A percentile compares a stretch with the other conserved stretches of the same genome.
Evolutionary conservation across 805 yeast genomes (phyloP).

Genomic region (Blastobotrys robertii): DNA sequence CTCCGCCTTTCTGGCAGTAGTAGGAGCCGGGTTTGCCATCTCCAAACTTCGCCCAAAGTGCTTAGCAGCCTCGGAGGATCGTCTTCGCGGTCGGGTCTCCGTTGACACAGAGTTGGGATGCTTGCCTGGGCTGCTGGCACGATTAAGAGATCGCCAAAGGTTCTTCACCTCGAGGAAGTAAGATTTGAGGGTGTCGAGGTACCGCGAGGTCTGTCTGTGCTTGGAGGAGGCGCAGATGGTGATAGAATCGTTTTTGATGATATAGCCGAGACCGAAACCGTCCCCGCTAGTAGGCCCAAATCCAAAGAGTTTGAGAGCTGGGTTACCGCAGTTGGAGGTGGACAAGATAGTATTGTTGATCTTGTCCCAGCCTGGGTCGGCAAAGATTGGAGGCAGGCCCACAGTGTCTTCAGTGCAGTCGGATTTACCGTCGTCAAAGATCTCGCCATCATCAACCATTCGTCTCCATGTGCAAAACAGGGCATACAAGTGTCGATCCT

Average conservation of each 20-base stretch:
- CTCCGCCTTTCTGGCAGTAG: slow-evolving; percentile 11
- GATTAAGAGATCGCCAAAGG: slow-evolving; percentile 24
- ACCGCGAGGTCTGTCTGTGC: slow-evolving; percentile 78
- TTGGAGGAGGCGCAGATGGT: slow-evolving; percentile 78
- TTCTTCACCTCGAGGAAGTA: slow-evolving; percentile 50
- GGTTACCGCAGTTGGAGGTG: slow-evolving; percentile 87
- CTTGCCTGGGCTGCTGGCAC: slow-evolving; percentile 4
- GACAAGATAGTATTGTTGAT: slow-evolving; percentile 72
- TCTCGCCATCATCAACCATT: slow-evolving; percentile 20
- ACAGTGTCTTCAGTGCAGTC: slow-evolving; percentile 12
- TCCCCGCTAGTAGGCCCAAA: slow-evolving; percentile 86
- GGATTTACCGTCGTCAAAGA: slow-evolving; percentile 10
- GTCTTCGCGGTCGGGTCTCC: not conserved
- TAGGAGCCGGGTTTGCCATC: slow-evolving; percentile 6
- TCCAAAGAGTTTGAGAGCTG: slow-evolving; percentile 77
- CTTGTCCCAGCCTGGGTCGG: slow-evolving; percentile 82
- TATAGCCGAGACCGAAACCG: slow-evolving; percentile 91
- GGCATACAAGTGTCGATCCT: slow-evolving; percentile 84
- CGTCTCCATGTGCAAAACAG: slow-evolving; percentile 77
- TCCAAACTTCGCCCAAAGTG: slow-evolving; percentile 14
- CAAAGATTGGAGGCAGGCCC: slow-evolving; percentile 61
- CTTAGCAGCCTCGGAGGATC: slow-evolving; percentile 2
- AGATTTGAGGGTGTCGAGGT: slow-evolving; percentile 55
- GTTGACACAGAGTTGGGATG: slow-evolving; percentile 1
- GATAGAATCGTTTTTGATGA: slow-evolving; percentile 69